phyloP scores from a whole-genome alignment of 768 basidiomycete species.

The Dioszegia aurantiaca region DNA sequence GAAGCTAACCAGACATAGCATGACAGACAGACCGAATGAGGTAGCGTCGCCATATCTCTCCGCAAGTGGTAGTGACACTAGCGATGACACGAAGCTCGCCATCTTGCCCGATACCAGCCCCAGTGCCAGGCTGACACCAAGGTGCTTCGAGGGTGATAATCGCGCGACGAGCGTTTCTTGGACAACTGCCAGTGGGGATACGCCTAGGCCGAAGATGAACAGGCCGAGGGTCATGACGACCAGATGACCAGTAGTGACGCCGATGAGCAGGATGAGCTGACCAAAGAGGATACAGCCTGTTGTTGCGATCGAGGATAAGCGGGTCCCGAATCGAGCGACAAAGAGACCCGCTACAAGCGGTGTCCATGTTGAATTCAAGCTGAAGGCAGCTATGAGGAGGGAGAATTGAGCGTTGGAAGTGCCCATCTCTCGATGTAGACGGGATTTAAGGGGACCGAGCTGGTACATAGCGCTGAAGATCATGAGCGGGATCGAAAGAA shows the following conservation, averaged over 20 bases:
- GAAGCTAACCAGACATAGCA: conserved; percentile 23
- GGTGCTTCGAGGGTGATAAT: conserved; percentile 24
- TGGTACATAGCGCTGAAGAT: conserved; percentile 61
- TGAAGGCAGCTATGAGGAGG: conserved; percentile 71
- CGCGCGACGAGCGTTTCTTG: conserved; percentile 57
- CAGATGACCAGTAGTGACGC: conserved; percentile 24
- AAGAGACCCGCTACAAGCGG: conserved; percentile 71
- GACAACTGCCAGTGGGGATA: conserved; percentile 75
- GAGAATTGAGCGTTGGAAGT: conserved; percentile 76
- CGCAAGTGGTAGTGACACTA: conserved; percentile 69
- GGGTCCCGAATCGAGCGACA: conserved; percentile 31
- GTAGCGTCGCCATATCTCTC: conserved; percentile 25
- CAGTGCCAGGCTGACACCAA: conserved; percentile 60
- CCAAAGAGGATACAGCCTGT: conserved; percentile 72
- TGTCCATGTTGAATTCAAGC: conserved; percentile 70
- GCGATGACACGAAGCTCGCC: conserved; percentile 70
- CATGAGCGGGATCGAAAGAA: conserved; percentile 4
- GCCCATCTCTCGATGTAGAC: conserved; percentile 57
- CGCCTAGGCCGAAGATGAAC: conserved; percentile 74
- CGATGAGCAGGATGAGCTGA: conserved; percentile 59
- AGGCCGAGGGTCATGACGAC: conserved; percentile 60
- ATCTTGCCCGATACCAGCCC: conserved; percentile 78
- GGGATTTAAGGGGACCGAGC: conserved; percentile 68
- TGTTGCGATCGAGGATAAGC: conserved; percentile 60
- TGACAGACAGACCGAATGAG: conserved; percentile 26